A percentile compares a stretch with the other conserved stretches of the same genome.
These are phyloP conservation scores for Coix lacrymajobi DNA, from an alignment of 176 grass and related monocot genomes.

Conservation along the genomic window DNA sequence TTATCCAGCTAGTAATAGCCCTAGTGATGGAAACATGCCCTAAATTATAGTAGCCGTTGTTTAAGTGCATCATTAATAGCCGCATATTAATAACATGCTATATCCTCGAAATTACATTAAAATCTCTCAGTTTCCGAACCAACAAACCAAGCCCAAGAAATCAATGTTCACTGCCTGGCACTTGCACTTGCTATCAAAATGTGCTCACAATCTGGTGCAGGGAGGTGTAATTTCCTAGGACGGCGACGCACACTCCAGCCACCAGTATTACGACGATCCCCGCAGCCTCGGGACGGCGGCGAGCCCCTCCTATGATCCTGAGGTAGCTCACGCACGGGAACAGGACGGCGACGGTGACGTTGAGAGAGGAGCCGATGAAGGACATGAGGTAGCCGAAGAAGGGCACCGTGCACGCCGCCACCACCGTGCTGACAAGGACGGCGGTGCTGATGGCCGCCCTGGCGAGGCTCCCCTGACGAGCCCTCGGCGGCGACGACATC, in stretches of 20 bases:
- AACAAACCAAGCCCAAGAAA: neutral
- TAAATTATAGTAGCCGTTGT: too few relatives aligned
- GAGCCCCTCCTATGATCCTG: constrained; percentile 25
- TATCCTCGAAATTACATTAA: neutral
- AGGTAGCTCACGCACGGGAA: constrained; percentile 63
- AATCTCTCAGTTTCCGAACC: neutral
- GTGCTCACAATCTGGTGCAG: constrained; percentile 42
- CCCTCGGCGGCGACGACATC: neutral
- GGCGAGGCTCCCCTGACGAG: neutral
- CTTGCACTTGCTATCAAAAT: constrained; percentile 15
- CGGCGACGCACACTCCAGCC: constrained; percentile 28
- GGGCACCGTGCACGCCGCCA: constrained; percentile 39
- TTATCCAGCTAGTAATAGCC: too few relatives aligned
- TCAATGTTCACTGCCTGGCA: neutral
- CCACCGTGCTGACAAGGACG: constrained; percentile 41
- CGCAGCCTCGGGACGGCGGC: constrained; percentile 20
- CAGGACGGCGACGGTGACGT: constrained; percentile 42
- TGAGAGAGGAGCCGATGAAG: constrained; percentile 53
- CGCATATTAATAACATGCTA: neutral
- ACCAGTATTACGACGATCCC: constrained; percentile 40
- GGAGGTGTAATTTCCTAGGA: constrained; percentile 45
- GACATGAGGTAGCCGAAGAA: constrained; percentile 68
- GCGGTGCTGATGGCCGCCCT: constrained; percentile 41
- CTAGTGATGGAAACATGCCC: too few relatives aligned
- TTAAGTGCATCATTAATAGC: too few relatives aligned